A percentile compares a stretch with the other conserved stretches of the same genome.
These are phyloP conservation scores for Solanum ahanhuiri DNA, from an alignment of 257 asterid genomes.

Conservation along the genomic window DNA sequence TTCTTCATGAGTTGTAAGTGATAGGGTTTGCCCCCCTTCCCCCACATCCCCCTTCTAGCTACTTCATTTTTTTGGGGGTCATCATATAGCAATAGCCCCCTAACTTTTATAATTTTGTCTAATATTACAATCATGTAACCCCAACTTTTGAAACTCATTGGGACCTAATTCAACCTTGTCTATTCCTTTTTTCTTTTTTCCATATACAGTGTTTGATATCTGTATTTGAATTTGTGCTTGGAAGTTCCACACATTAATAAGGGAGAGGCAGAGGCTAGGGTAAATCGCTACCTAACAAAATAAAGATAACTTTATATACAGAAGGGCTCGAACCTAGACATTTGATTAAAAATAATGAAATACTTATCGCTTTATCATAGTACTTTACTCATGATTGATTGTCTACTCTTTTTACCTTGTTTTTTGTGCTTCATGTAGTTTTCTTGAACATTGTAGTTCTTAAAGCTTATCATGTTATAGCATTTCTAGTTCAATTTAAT, in stretches of 20 bases:
- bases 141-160: not conserved
- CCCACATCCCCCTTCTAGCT: not conserved
- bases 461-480: not conserved
- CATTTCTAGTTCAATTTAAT: not conserved
- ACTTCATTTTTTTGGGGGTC: not conserved
- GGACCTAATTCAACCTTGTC: not conserved
- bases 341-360: not conserved
- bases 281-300: not conserved
- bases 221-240: not conserved
- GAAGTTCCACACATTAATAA: not conserved
- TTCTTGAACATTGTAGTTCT: not conserved
- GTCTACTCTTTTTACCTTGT: not conserved
- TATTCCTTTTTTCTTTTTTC: not conserved
- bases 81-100: not conserved
- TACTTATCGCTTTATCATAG: not conserved
- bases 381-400: not conserved
- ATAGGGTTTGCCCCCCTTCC: constrained; percentile 4
- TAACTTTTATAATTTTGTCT: not conserved
- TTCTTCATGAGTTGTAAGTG: constrained; percentile 21
- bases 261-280: not conserved
- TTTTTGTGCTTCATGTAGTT: not conserved
- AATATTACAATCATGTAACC: not conserved
- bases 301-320: not conserved
- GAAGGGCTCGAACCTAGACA: accelerated
- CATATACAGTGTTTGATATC: accelerated